These are phyloP conservation scores for Tubosaeta brunneosetosa DNA, from an alignment of 768 basidiomycete species.

Conservation along the genomic window DNA sequence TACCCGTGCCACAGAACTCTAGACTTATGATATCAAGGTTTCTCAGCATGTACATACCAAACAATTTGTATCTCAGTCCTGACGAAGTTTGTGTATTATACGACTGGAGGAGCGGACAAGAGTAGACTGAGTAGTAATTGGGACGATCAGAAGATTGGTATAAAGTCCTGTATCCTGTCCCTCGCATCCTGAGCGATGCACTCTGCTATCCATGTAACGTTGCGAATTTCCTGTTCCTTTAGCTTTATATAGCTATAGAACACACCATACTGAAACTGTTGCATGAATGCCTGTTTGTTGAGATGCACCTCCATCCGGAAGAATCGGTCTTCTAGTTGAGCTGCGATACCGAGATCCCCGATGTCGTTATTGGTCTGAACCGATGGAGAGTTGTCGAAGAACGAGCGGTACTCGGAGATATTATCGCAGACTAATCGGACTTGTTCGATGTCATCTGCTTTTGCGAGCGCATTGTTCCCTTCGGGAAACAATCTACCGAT, in stretches of 20 bases:
- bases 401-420: constrained; percentile 83
- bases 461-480: constrained; percentile 90
- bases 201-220: constrained; percentile 92
- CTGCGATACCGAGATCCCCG: constrained; percentile 47
- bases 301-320: constrained; percentile 90
- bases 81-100: not conserved
- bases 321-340: constrained; percentile 88
- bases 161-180: constrained; percentile 93
- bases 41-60: too few relatives aligned
- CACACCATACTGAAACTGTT: constrained; percentile 93
- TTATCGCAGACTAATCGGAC: constrained; percentile 84
- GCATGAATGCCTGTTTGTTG: constrained; percentile 93
- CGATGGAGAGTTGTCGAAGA: constrained; percentile 64
- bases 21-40: too few relatives aligned
- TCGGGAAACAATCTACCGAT: constrained; percentile 93
- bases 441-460: constrained; percentile 93
- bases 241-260: constrained; percentile 91
- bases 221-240: constrained; percentile 88
- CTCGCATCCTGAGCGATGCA: constrained; percentile 97
- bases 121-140: constrained; percentile 1
- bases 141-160: constrained; percentile 71
- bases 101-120: not conserved
- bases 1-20: too few relatives aligned
- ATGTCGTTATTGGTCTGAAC: constrained; percentile 32
- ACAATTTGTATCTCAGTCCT: too few relatives aligned